Base-by-base conservation (phyloP, 1,284 basidiomycete species). In the Trametes versicolor region DNA sequence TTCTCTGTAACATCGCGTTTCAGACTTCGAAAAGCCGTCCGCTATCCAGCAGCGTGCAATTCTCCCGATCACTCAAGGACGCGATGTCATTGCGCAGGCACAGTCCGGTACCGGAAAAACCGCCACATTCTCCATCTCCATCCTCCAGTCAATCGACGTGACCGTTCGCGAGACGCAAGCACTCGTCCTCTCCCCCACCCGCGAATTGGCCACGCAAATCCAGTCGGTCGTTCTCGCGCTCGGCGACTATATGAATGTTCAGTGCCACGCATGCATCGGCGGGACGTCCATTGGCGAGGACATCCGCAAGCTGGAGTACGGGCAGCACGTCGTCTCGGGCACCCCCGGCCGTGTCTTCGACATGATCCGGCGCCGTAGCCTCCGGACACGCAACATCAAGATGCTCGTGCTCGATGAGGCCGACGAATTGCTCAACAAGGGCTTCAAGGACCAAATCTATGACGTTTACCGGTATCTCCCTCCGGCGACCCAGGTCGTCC, bases 71-170 rank as follows among this genome's bases (percentile, higher is more conserved):
- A 96, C 90, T 58, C 93, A 96, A 80, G 95, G 95, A 23, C 90
- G 96, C 70, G 97, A 99, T 84, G 97, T 98, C 67, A 98, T 98
- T 78, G 96, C 96, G 15, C 97, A 99, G 83, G 98, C 98, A 21
- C 98, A 99, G 81, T 99, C 97, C 29, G 98, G 98, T 76, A 99
- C 98, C 29, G 98, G 98, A 86, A 99, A 99, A 92, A 99, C 98
- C 4, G 98, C 98, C 8, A 99, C 98, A 4, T 99, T 96, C 80
- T 95, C 94, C 70, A 97, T 97, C 75, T 93, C 95, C 71, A 94
- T 95, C 75, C 89, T 97, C 54, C 95, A 97, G 76, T 94, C 96
- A 65, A 98, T 99, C 87, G 98, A 99, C 79, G 91, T 97, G 45
- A 93, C 93, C 48, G 87, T 99, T 57, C 91, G 97, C 64, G 97